Conservation (phyloP, 148 eudicot species). For the Diospyros kaki region DNA sequence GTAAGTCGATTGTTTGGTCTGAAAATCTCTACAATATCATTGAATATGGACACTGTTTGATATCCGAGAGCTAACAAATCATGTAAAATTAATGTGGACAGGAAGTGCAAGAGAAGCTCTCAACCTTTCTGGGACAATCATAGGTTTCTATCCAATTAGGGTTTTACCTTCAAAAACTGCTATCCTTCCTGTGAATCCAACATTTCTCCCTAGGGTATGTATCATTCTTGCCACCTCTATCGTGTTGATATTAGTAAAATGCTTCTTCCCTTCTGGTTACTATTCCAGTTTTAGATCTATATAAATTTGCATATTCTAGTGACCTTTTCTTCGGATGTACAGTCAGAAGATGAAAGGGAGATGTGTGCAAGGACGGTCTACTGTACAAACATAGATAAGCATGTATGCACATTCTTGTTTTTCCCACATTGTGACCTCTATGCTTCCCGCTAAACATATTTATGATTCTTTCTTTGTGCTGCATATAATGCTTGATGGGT, state of each 20-base stretch:
- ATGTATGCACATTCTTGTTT: slow-evolving; percentile 34
- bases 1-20: slow-evolving; percentile 39
- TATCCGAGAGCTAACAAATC: slow-evolving; percentile 17
- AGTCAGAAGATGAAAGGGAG: slow-evolving; percentile 92
- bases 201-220: slow-evolving; percentile 87
- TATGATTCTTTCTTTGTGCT: neutral
- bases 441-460: slow-evolving; percentile 4
- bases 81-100: slow-evolving; percentile 27
- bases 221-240: neutral
- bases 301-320: neutral
- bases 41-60: neutral
- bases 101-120: slow-evolving; percentile 85
- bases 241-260: neutral
- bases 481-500: slow-evolving; percentile 1
- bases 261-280: neutral
- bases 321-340: slow-evolving; percentile 1
- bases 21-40: neutral
- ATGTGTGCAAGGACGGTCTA: slow-evolving; percentile 97
- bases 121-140: slow-evolving; percentile 63
- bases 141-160: slow-evolving; percentile 81
- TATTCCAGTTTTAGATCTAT: neutral
- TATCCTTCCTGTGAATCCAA: slow-evolving; percentile 96
- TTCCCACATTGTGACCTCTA: neutral
- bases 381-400: slow-evolving; percentile 96
- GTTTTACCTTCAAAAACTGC: slow-evolving; percentile 98